Conservation (phyloP, 2,329 filamentous ascomycete species). For the Pezicula carpinea region DNA sequence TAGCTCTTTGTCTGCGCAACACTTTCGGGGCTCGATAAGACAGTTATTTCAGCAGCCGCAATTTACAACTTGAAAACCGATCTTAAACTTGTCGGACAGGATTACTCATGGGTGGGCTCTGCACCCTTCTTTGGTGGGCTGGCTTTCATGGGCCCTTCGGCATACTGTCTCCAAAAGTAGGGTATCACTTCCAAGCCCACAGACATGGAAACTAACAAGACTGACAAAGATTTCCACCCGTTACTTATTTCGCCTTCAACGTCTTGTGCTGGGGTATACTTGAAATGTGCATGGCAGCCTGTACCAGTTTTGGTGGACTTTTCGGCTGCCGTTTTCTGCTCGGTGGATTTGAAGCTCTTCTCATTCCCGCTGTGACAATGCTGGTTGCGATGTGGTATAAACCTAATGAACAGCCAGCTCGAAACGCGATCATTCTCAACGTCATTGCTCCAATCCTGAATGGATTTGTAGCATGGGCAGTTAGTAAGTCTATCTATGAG, state of each 20-base stretch:
- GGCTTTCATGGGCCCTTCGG: slow-evolving; percentile 19
- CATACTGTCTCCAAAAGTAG: slow-evolving; percentile 19
- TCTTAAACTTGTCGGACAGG: slow-evolving; percentile 16
- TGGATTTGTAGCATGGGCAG: slow-evolving; percentile 20
- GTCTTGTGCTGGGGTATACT: slow-evolving; percentile 30
- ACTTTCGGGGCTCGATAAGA: slow-evolving; percentile 19
- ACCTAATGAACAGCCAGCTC: slow-evolving; percentile 49
- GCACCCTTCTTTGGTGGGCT: slow-evolving; percentile 22
- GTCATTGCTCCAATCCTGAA: slow-evolving; percentile 22
- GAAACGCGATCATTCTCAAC: slow-evolving; percentile 27
- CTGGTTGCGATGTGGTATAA: slow-evolving; percentile 52
- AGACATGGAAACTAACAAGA: slow-evolving; percentile 8
- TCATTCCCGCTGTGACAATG: slow-evolving; percentile 48
- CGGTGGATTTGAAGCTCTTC: slow-evolving; percentile 46
- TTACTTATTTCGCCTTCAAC: slow-evolving; percentile 12
- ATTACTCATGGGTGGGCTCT: slow-evolving; percentile 25
- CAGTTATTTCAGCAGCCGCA: slow-evolving; percentile 13
- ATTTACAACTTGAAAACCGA: slow-evolving; percentile 17
- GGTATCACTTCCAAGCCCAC: neutral
- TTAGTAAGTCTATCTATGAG: slow-evolving; percentile 6
- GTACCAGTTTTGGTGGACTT: slow-evolving; percentile 44
- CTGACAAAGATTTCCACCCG: slow-evolving; percentile 10
- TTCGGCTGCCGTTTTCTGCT: slow-evolving; percentile 45
- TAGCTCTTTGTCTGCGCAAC: slow-evolving; percentile 14
- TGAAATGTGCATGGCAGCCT: slow-evolving; percentile 42